phyloP scores from a whole-genome alignment of 2,329 filamentous ascomycete genomes.

The Paecilomyces variotii region DNA sequence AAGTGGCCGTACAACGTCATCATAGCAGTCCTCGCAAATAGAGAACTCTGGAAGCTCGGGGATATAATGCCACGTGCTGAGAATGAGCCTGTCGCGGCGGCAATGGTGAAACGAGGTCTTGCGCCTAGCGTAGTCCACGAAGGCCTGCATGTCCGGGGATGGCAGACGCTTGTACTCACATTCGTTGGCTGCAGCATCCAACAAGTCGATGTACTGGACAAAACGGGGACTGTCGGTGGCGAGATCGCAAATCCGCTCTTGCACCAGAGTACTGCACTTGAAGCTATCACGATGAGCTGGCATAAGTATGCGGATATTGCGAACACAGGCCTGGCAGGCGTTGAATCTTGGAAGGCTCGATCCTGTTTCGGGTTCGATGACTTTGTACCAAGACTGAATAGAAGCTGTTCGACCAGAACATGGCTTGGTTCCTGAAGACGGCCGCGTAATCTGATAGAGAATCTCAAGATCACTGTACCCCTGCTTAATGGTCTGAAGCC shows the following conservation, averaged over 20 bases:
- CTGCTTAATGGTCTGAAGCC: conserved; percentile 69
- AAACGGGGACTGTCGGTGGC: conserved; percentile 54
- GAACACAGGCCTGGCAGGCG: conserved; percentile 66
- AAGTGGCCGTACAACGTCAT: conserved; percentile 66
- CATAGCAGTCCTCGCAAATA: conserved; percentile 80
- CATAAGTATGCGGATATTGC: conserved; percentile 63
- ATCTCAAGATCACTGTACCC: conserved; percentile 57
- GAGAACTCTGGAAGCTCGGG: conserved; percentile 67
- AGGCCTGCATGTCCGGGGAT: conserved; percentile 47
- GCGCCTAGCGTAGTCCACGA: conserved; percentile 57
- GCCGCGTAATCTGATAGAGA: conserved; percentile 60
- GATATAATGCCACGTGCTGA: conserved; percentile 71
- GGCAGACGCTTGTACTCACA: conserved; percentile 22
- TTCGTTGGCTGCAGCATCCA: conserved; percentile 46
- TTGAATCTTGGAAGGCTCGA: conserved; percentile 61
- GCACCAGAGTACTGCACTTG: conserved; percentile 35
- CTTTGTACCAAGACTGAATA: conserved; percentile 64
- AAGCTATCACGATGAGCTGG: conserved; percentile 65
- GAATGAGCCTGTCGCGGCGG: conserved; percentile 52
- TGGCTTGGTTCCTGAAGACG: conserved; percentile 48
- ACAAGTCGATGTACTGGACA: conserved; percentile 47
- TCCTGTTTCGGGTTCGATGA: conserved; percentile 61
- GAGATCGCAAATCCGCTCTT: conserved; percentile 59
- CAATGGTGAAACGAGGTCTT: conserved; percentile 57
- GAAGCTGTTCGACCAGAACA: conserved; percentile 52